Evolutionary conservation across 2,329 filamentous ascomycete species (phyloP).

Genomic region (Lasiodiplodia gonubiensis): DNA sequence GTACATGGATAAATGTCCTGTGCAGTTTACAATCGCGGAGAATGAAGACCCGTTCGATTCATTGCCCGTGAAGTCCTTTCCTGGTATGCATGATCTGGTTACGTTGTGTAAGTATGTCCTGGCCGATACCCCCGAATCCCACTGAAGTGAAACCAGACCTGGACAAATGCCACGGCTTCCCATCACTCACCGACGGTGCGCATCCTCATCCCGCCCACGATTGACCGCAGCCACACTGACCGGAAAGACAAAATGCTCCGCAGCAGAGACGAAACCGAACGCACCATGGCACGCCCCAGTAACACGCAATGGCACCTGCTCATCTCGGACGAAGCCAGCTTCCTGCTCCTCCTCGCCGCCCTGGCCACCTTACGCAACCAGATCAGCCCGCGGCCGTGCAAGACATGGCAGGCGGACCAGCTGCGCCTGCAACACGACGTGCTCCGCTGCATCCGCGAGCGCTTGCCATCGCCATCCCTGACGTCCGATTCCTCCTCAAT

Average conservation of each 20-base stretch:
- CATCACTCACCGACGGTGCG: not conserved
- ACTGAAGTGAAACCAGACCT: not conserved
- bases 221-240: not conserved
- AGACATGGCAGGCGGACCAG: not conserved
- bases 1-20: not conserved
- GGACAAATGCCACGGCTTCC: not conserved
- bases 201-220: no score
- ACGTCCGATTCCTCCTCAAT: no score
- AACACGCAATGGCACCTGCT: not conserved
- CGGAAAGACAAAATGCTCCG: not conserved
- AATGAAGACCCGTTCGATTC: not conserved
- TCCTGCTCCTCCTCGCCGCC: not conserved
- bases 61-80: not conserved
- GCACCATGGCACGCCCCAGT: not conserved
- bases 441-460: not conserved
- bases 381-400: no score
- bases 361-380: not conserved
- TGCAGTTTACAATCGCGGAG: not conserved
- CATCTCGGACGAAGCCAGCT: not conserved
- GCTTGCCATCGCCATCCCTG: not conserved
- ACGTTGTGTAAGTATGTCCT: not conserved
- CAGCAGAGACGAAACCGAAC: not conserved
- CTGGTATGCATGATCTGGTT: not conserved
- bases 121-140: not conserved
- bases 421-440: not conserved